These are phyloP conservation scores for Ganoderma leucocontextum DNA, from an alignment of 1,284 basidiomycete species.

Conservation along the genomic window DNA sequence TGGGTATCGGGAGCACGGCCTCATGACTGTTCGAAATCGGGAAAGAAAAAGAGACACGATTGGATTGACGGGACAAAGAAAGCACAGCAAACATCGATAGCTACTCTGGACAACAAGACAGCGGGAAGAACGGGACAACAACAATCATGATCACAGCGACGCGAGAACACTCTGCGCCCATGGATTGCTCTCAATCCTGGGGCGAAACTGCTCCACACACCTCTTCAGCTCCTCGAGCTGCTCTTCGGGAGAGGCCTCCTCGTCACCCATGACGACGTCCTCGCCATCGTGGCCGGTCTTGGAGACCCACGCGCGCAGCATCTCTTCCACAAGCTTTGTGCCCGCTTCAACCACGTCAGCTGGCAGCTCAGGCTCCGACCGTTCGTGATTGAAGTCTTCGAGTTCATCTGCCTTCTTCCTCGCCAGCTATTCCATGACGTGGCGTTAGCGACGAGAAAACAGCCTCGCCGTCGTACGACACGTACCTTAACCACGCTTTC, in stretches of 20 bases:
- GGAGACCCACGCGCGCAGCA: slow-evolving; percentile 81
- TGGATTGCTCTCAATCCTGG: slow-evolving; percentile 74
- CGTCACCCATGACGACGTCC: slow-evolving; percentile 65
- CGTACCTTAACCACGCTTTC: slow-evolving; percentile 89
- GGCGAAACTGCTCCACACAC: slow-evolving; percentile 73
- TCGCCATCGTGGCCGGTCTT: slow-evolving; percentile 51
- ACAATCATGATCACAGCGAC: slow-evolving; percentile 34
- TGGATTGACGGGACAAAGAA: slow-evolving; percentile 4
- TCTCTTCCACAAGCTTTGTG: slow-evolving; percentile 80
- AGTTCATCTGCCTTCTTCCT: slow-evolving; percentile 96
- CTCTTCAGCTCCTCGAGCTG: slow-evolving; percentile 74
- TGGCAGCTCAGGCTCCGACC: slow-evolving; percentile 55
- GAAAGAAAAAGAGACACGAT: not conserved
- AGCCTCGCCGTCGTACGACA: not conserved
- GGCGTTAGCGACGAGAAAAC: not conserved
- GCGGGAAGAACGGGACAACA: not conserved
- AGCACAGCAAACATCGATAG: slow-evolving; percentile 23
- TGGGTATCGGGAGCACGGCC: too few relatives aligned
- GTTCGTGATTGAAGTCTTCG: slow-evolving; percentile 83
- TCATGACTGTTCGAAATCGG: too few relatives aligned
- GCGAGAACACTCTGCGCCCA: slow-evolving; percentile 78
- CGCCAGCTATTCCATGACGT: slow-evolving; percentile 68
- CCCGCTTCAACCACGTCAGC: slow-evolving; percentile 80
- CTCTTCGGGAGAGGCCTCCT: slow-evolving; percentile 53
- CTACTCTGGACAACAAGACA: slow-evolving; percentile 16